phyloP scores from a whole-genome alignment of 768 basidiomycete species.

The Suillus weaverae region DNA sequence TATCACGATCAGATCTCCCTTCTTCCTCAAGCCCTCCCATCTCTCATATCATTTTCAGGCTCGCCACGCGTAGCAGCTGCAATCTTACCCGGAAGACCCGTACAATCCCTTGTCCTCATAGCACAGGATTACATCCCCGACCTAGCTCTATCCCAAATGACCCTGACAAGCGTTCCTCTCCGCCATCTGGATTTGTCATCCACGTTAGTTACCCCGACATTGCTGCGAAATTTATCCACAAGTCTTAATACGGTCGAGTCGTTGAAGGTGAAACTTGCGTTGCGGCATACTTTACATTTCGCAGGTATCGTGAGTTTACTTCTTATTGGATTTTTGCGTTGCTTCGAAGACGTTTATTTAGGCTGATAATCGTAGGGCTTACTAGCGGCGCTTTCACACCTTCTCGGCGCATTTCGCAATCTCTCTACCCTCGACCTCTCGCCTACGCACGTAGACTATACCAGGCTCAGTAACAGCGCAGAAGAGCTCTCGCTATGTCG shows the following conservation, averaged over 20 bases:
- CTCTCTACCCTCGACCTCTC: conserved; percentile 60
- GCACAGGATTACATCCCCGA: conserved; percentile 58
- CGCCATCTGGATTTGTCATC: conserved; percentile 58
- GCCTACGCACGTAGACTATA: conserved; percentile 52
- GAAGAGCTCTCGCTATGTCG: conserved; percentile 54
- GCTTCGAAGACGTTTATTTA: not conserved
- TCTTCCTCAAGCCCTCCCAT: conserved; percentile 44
- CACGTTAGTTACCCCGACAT: conserved; percentile 56
- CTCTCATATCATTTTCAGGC: conserved; percentile 58
- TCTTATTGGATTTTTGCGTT: conserved; percentile 8
- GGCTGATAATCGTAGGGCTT: conserved; percentile 42
- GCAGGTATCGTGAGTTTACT: conserved; percentile 60
- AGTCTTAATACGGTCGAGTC: conserved; percentile 50
- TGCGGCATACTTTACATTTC: conserved; percentile 66
- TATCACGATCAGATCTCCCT: conserved; percentile 43
- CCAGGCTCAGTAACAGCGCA: conserved; percentile 32
- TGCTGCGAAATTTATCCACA: conserved; percentile 55
- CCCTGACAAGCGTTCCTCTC: conserved; percentile 47
- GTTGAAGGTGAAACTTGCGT: conserved; percentile 56
- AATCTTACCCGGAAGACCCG: conserved; percentile 61
- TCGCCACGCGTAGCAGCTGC: conserved; percentile 57
- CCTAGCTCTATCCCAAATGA: conserved; percentile 51
- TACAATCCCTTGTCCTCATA: conserved; percentile 54
- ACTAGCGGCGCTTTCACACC: conserved; percentile 58
- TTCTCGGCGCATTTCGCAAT: conserved; percentile 49